Evolutionary conservation across 495 filamentous ascomycete species (phyloP), one percentile per base, ranked within the genome.

Genomic region (Tuber brumale): DNA sequence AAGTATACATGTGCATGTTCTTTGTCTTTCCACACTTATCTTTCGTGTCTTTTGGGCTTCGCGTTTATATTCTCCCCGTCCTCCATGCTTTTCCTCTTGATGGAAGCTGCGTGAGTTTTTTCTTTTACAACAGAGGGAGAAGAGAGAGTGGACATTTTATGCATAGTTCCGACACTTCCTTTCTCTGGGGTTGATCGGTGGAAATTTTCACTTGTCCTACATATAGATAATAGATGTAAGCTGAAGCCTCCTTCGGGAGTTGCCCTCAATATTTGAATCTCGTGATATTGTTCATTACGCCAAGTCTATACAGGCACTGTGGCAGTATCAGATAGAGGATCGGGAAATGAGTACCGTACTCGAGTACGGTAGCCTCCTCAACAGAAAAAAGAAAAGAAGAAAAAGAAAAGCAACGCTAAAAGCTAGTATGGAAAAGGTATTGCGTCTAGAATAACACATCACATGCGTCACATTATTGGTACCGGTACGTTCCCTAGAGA

Each of bases 121-220:
- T 57, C 37, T 66, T 66, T 35, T 66, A 66, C n/a, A 27, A 19
- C 57, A 75, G 76, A 77, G 78, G 57, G 57, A 66, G 57, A 66
- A 66, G 78, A 80, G 71, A 80, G 78, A 80, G 70, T 66, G 73
- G 73, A 75, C 73, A 80, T 80, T 80, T 80, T 80, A 80, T 80
- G 78, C 78, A 80, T 80, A 80, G 78, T 80, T 80, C 78, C 78
- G 78, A 69, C 78, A 44, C 78, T 76, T 76, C 77, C 57, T 48
- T 80, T 80, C 77, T 70, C 70, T 80, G 78, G 77, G 77, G 73
- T 79, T 71, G 73, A 69, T 73, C 78, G 78, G 78, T 80, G 78
- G 78, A 73, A 80, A 80, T 79, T 80, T 79, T 80, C 78, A 80
- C 78, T 80, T 80, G 73, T 79, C 76, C 77, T 79, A 80, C 78